Evolutionary conservation across 805 yeast genomes (phyloP), one percentile per base, ranked within the genome.

Genomic region (Komagataella pseudopastoris): DNA sequence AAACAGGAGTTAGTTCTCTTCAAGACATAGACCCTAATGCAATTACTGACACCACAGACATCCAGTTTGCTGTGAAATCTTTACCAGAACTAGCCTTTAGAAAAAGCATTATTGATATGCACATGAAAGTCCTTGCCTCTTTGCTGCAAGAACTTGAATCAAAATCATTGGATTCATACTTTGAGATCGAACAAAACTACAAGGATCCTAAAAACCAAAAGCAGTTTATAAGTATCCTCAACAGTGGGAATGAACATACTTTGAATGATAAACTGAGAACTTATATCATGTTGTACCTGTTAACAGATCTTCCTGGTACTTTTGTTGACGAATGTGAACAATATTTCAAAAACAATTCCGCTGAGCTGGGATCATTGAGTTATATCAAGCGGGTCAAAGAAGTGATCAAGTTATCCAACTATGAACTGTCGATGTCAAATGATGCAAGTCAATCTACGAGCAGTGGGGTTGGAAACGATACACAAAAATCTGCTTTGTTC

Each of bases 51-150:
- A 83, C 89, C 1, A 67, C 76, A 50, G 81, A 83, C 56, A 83
- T 83, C 51, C 89, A 83, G 64, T 87, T 81, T 57, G 97, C 96
- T 7, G 89, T 93, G 46, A 89, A 89, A 49, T 89, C 88, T 39
- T 75, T 93, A 52, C 99, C 99, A 3, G 96, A 89, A 64, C 72
- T 93, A 54, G 88, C 97, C 0, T 86, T 88, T 6, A 79, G 95
- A 59, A 93, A 93, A 65, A 74, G 81, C 51, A 80, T 88, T 36
- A 83, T 93, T 58, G 99, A 93, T 69, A 86, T 88, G 83, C 99
- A 93, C 68, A 91, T 93, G 96, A 89, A 88, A 60, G 90, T 93
- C 23, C 79, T 95, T 55, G 87, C 96, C 7, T 78, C 89, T 17
- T 71, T 93, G 50, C 76, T 93, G 54, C 81, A 83, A 61, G 88